Conservation (phyloP, 768 basidiomycete species). For the Hypsizygus marmoreus region DNA sequence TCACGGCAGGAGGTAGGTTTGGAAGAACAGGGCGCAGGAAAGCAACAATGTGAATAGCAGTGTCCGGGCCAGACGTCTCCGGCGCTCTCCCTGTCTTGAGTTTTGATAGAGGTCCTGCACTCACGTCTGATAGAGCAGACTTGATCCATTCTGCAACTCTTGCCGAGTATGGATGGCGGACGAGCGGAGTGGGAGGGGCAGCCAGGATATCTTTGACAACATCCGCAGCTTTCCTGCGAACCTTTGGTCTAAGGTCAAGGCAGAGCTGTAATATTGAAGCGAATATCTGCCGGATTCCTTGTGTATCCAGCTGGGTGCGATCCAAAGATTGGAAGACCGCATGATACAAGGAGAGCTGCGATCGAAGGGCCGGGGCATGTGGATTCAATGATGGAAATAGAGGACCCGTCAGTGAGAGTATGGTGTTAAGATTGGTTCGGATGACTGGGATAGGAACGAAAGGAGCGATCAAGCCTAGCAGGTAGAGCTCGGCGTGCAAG, state of each 20-base stretch:
- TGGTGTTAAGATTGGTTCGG: constrained; percentile 68
- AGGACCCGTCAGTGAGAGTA: constrained; percentile 75
- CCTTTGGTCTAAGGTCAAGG: constrained; percentile 90
- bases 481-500: constrained; percentile 82
- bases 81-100: constrained; percentile 58
- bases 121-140: constrained; percentile 64
- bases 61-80: constrained; percentile 64
- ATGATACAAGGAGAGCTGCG: constrained; percentile 79
- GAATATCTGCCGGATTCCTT: constrained; percentile 78
- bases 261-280: constrained; percentile 81
- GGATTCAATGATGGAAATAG: constrained; percentile 67
- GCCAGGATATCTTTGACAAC: constrained; percentile 76
- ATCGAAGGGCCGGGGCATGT: constrained; percentile 82
- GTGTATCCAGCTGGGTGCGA: constrained; percentile 64
- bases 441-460: constrained; percentile 82
- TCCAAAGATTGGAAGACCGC: constrained; percentile 72
- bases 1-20: constrained; percentile 68
- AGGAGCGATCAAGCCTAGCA: constrained; percentile 75
- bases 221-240: constrained; percentile 88
- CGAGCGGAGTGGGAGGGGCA: constrained; percentile 74
- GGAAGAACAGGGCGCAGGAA: constrained; percentile 65
- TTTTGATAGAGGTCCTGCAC: constrained; percentile 60
- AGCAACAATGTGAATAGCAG: constrained; percentile 76
- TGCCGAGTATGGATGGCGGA: constrained; percentile 84
- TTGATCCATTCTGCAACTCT: constrained; percentile 81